phyloP scores from a whole-genome alignment of 1,139 yeast species.

The Kodamaea suecica region DNA sequence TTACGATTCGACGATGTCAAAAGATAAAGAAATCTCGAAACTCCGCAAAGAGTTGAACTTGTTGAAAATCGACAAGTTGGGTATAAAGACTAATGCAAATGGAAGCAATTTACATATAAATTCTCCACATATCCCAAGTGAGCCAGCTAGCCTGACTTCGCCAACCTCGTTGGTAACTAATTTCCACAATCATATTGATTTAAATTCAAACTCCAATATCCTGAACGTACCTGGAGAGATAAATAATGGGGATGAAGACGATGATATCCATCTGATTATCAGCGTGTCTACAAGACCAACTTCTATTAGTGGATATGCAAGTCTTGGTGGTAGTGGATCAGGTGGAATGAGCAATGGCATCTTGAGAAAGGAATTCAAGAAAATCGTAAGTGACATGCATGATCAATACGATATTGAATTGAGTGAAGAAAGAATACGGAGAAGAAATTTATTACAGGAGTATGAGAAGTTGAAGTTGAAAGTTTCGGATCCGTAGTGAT shows the following conservation, averaged over 20 bases:
- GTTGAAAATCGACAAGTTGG: constrained; percentile 50
- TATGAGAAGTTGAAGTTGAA: constrained; percentile 16
- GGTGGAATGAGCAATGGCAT: constrained; percentile 40
- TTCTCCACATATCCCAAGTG: constrained; percentile 5
- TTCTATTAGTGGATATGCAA: constrained; percentile 9
- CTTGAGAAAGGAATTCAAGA: constrained; percentile 68
- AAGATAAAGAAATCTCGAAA: constrained; percentile 44
- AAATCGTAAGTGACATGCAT: constrained; percentile 61
- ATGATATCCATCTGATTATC: constrained; percentile 15
- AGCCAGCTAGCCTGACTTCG: constrained; percentile 7
- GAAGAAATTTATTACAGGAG: constrained; percentile 47
- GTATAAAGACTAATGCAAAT: constrained; percentile 18
- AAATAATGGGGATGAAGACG: constrained; percentile 14
- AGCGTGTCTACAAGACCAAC: constrained; percentile 20
- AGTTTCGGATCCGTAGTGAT: background rate
- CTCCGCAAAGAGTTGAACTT: constrained; percentile 47
- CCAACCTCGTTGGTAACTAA: constrained; percentile 11
- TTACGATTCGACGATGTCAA: constrained; percentile 29
- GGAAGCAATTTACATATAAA: background rate
- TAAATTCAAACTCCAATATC: constrained; percentile 12
- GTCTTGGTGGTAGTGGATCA: constrained; percentile 3
- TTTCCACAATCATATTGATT: constrained; percentile 7
- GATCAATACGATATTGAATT: constrained; percentile 59
- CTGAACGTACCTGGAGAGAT: constrained; percentile 11
- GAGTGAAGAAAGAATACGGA: constrained; percentile 53